Evolutionary conservation across 129 eudicot genomes (phyloP), one percentile per base, ranked within the genome.

Genomic region (Saussurea involucrata): DNA sequence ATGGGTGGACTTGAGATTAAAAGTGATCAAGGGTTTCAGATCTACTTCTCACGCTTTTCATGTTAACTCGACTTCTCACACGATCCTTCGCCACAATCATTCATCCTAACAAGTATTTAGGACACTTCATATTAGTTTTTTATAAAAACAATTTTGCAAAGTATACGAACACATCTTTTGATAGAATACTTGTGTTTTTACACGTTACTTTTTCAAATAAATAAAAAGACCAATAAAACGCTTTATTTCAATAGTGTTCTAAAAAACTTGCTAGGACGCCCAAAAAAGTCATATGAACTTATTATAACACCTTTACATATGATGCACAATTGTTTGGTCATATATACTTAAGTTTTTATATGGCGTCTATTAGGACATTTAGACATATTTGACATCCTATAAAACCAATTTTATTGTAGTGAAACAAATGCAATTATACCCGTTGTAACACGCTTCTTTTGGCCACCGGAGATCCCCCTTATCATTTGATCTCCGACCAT

Each of bases 381-480:
- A 17, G 22, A 17, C 57, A 46, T 15, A 46, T 13, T 46, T 49
- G 58, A 53, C 61, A 17, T 53, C 24, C 21, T 53, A 18, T n/a
- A 53, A n/a, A 17, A 3, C 2, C 20, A 3, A n/a, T 53, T 53
- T 53, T n/a, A 22, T 53, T n/a, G 21, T 6, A 2, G 12, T n/a
- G 4, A 58, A 58, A 58, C 3, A 12, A 33, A 7, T 9, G 6
- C 44, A 22, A 73, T 13, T 36, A 55, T 70, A 78, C 82, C 84
- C 10, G 79, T 88, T 66, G 93, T 86, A 24, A 88, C 85, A 60
- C 85, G 73, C 66, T 81, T 81, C 55, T 63, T 75, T 81, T 81
- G 81, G 20, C 85, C 85, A 11, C 85, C 85, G 1, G 81, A 81
- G n/a, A 81, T 81, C 63, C 85, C 85, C 28, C 81, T 42, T 37